Evolutionary conservation across 352 stramenopile species (phyloP), one percentile per base, ranked within the genome.

Genomic region (Globisporangium mamillatum): DNA sequence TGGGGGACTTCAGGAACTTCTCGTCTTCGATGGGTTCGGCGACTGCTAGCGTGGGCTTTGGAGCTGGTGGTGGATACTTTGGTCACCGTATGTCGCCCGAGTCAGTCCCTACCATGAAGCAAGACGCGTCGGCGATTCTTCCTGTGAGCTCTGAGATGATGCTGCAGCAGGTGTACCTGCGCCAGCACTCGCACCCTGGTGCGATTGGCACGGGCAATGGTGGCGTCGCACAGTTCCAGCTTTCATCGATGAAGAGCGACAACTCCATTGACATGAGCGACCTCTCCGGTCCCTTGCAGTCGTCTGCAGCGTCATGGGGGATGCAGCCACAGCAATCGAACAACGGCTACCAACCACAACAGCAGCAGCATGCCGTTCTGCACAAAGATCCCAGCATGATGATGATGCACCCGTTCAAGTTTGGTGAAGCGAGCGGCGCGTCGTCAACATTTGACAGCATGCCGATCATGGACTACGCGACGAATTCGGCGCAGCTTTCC

Each of bases 391-490:
- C 27, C 7, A 67, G 27, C 12, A 67, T 75, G 34, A 72, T 81
- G 76, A 68, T 72, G 58, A 73, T 78, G 63, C 63, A 54, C 20
- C 58, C 71, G 12, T 82, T 76, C 55, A 83, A 82, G 61, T 82
- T 72, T 64, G 70, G 62, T 7, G 71, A 73, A 12, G 25, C 53
- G 1, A 66, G 34, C 59, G 38, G 25, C 36, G 60, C 60, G 8
- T 16, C 64, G 12, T 48, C 63, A 0, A 69, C 70, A 48, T 74
- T 78, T 53, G 61, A 65, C 29, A 48, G 34, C 5, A 61, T 70
- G 24, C 27, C 55, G 7, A 75, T 75, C 22, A 64, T 77, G 48
- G 69, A 75, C n/a, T 82, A 78, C 44, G 36, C 63, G 2, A 72
- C 65, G 64, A 72, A 68, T 62, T 46, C 72, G 27, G 22, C 54